phyloP scores from a whole-genome alignment of 768 basidiomycete genomes.

The Kwoniella mangroviensis region DNA sequence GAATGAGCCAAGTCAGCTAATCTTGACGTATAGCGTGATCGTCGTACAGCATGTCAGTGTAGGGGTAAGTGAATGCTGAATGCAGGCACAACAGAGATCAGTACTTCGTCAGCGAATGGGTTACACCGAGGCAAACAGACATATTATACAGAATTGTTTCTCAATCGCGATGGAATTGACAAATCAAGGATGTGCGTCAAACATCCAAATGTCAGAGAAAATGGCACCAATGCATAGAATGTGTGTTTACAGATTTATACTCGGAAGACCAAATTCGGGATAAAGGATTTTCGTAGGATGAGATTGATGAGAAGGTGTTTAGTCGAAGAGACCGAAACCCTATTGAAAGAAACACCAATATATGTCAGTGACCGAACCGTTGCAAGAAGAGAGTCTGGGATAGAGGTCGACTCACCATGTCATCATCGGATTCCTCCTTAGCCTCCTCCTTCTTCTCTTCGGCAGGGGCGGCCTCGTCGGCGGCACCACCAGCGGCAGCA shows the following conservation, averaged over 20 bases:
- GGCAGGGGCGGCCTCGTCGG: constrained; percentile 65
- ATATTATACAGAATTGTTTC: no score
- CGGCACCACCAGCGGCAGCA: constrained; percentile 66
- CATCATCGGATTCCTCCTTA: constrained; percentile 61
- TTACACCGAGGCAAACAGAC: no score
- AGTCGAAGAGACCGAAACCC: constrained; percentile 56
- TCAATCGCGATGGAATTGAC: no score
- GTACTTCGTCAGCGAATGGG: no score
- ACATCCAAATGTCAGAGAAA: background rate
- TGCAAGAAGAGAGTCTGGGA: background rate
- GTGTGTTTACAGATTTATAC: constrained; percentile 12
- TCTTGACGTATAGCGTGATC: no score
- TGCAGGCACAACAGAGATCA: no score
- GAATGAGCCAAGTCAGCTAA: no score
- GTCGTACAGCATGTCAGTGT: no score
- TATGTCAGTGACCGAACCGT: background rate
- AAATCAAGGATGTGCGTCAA: no score
- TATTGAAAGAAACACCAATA: background rate
- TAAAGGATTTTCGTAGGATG: constrained; percentile 1
- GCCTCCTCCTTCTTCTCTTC: constrained; percentile 79
- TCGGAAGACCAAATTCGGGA: constrained; percentile 8
- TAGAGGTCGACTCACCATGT: constrained; percentile 45
- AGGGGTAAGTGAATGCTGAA: no score
- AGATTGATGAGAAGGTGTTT: constrained; percentile 35
- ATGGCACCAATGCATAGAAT: constrained; percentile 14